phyloP scores from a whole-genome alignment of 139 green algal genomes.

The Closterium sp. region DNA sequence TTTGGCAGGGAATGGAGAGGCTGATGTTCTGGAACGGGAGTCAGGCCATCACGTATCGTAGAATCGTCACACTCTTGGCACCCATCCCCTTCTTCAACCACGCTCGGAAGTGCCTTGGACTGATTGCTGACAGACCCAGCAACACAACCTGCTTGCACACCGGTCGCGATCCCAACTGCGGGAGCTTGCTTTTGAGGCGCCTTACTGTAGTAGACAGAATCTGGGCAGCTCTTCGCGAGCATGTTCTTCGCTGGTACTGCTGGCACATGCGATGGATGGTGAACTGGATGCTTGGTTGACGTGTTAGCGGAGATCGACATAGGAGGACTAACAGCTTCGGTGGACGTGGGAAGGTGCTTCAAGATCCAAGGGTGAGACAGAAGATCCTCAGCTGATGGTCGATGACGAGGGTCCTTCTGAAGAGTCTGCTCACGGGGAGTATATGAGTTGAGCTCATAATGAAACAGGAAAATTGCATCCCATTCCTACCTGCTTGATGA shows the following conservation, averaged over 20 bases:
- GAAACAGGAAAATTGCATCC: neutral
- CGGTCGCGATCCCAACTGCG: neutral
- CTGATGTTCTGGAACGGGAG: neutral
- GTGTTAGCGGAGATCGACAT: neutral
- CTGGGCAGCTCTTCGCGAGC: neutral
- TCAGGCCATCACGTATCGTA: neutral
- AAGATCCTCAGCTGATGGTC: constrained; percentile 1
- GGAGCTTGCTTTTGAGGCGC: neutral
- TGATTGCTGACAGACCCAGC: neutral
- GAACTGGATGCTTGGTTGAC: neutral
- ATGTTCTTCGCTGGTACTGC: neutral
- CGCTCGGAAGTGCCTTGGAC: neutral
- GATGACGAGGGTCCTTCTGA: neutral
- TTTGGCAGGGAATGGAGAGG: neutral
- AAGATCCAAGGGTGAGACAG: constrained; percentile 8
- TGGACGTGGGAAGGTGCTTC: neutral
- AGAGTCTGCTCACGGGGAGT: neutral
- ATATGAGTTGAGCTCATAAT: neutral
- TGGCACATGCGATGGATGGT: neutral
- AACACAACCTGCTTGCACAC: neutral
- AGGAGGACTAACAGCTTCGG: neutral
- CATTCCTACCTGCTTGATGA: constrained; percentile 13
- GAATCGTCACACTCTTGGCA: neutral
- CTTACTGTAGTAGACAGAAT: neutral
- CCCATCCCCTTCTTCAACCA: neutral